Base-by-base conservation (phyloP, 2,329 filamentous ascomycete species). In the Bipolaris cookei region DNA sequence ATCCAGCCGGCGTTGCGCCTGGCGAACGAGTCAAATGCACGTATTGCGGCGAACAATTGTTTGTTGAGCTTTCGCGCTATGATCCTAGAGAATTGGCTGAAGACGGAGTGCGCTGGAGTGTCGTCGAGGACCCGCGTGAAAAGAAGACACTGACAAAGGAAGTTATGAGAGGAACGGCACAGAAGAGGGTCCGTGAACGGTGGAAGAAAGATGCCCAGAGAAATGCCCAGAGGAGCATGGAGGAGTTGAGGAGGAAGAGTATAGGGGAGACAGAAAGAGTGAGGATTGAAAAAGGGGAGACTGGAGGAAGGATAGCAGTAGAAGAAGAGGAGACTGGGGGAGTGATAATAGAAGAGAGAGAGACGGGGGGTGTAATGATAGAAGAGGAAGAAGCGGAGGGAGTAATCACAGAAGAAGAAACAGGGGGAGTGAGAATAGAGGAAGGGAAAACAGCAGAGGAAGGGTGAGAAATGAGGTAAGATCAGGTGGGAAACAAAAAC, bases 41-140 rank as follows among this genome's bases (percentile, higher is more conserved):
- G 3, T 28, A 39, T 18, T 47, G 54, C 10, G 23, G 28, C 18
- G 37, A 54, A 23, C 32, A 45, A 11, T 37, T 59, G 1, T 37
- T n/a, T 5, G 4, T 20, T 20, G 45, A 56, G 20, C 30, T 45
- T 14, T 13, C n/a, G 2, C 28, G 35, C 2, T 52, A 56, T 18
- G 48, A 51, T 18, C 32, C 30, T 1, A 14, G 53, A 4, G 53
- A 46, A 18, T 5, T 25, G 4, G 28, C 25, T 5, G 53, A 56
- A 11, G 51, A 54, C 11, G 51, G 51, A 16, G 14, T 48, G 11
- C 35, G 18, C 25, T 54, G 44, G 51, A 20, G 34, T 6, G 18
- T 10, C 6, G 37, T 48, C 14, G 20, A 47, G 10, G 34, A 30
- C 2, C 13, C 48, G 2, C 7, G 28, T 16, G 7, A 16, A n/a